These are phyloP conservation scores for Boletus reticuloceps DNA, from an alignment of 768 basidiomycete species.

Conservation along the genomic window DNA sequence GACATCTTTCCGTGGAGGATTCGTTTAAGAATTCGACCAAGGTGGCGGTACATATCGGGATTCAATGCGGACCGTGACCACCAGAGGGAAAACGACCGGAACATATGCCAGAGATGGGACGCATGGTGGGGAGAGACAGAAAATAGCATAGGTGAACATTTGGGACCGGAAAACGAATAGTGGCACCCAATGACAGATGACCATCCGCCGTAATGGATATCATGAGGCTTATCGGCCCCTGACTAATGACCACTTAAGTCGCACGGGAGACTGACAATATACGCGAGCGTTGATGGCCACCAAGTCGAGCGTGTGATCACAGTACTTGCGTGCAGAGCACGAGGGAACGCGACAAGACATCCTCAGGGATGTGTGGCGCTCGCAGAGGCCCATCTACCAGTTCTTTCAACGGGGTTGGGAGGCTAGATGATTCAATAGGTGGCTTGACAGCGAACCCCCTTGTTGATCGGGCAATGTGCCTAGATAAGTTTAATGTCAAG, in stretches of 20 bases:
- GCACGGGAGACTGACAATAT: too few relatives aligned
- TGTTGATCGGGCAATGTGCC: not conserved
- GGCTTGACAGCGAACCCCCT: not conserved
- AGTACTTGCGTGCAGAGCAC: not conserved
- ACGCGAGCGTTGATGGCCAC: too few relatives aligned
- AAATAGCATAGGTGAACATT: not conserved
- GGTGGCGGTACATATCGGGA: slow-evolving; percentile 4
- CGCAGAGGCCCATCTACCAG: too few relatives aligned
- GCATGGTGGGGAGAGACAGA: not conserved
- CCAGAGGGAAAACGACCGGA: not conserved
- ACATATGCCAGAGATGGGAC: not conserved
- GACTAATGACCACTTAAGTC: too few relatives aligned
- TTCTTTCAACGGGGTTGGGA: not conserved
- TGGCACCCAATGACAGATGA: not conserved
- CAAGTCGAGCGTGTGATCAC: too few relatives aligned
- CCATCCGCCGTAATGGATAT: not conserved
- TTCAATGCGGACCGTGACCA: not conserved
- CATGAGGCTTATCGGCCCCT: too few relatives aligned
- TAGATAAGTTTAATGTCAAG: not conserved
- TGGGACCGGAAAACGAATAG: not conserved
- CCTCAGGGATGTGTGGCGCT: not conserved
- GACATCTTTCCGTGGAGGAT: not conserved
- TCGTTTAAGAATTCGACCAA: slow-evolving; percentile 2
- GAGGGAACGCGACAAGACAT: not conserved
- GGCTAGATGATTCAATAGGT: not conserved